Evolutionary conservation across 371 early-diverging fungal species (phyloP).

Genomic region (Mucor velutinosus): DNA sequence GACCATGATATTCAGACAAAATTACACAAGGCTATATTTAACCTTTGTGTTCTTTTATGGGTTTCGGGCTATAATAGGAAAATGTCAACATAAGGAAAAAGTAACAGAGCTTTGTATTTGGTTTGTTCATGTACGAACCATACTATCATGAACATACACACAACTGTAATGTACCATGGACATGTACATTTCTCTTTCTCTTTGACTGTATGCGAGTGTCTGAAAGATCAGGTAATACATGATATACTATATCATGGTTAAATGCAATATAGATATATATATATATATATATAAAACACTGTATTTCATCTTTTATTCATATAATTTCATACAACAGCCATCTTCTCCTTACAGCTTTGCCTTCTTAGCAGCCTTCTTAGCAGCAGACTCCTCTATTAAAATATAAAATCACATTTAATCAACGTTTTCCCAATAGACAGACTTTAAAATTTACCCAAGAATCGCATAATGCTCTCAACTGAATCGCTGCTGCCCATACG

Average conservation of each 20-base stretch:
- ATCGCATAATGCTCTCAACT: conserved; percentile 39
- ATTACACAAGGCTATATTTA: neutral
- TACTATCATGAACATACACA: neutral
- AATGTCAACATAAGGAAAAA: neutral
- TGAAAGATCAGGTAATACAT: neutral
- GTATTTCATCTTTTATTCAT: neutral
- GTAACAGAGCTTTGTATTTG: neutral
- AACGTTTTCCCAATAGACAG: neutral
- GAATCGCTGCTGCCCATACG: conserved; percentile 48
- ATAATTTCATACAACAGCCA: neutral
- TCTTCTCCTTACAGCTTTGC: conserved; percentile 17
- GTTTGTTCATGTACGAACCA: neutral
- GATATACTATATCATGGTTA: neutral
- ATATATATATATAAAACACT: too few species aligned
- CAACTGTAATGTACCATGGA: neutral
- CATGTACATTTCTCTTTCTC: neutral
- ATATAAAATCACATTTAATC: neutral
- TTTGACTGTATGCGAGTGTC: neutral
- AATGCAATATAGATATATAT: neutral
- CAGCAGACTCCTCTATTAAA: conserved; percentile 19
- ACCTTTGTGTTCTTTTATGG: neutral
- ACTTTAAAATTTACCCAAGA: conserved; percentile 37
- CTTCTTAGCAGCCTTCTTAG: conserved; percentile 21
- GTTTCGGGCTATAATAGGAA: neutral
- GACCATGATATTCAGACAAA: neutral